Evolutionary conservation across 2,329 filamentous ascomycete genomes (phyloP), one percentile per base, ranked within the genome.

Genomic region (Fusarium buharicum): DNA sequence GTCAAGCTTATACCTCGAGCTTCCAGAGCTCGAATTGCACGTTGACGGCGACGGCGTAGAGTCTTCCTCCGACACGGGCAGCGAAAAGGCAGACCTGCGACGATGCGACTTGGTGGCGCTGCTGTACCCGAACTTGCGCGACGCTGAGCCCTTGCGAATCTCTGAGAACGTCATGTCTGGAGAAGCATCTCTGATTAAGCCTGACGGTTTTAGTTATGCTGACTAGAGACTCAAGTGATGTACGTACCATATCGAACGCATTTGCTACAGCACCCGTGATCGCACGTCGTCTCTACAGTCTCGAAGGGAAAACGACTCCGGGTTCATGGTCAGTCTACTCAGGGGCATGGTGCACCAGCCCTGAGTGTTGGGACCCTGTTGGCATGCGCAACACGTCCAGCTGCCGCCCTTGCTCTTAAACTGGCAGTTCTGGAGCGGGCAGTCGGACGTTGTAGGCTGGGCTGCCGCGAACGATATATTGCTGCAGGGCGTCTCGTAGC

Each of bases 361-460:
- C 56, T 77, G 74, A 2, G 72, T 78, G 66, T 86, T 85, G 16
- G 82, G 80, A 0, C 81, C 81, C 34, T 81, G 76, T 3, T 78
- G 74, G 64, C 84, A 86, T 30, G 76, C 67, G 70, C 84, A 86
- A 62, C 84, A 86, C n/a, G 74, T 78, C 84, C 84, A 86, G 27
- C 72, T 77, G 16, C 81, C 79, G 34, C 78, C 81, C 31, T 83
- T 77, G 43, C 77, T 75, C 51, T 78, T 78, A 71, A 81, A 86
- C 61, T 80, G 76, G 68, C 84, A 86, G 66, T 82, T 79, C 58
- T 78, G 75, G 17, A 86, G 72, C 12, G 81, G 81, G 47, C 84
- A 86, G 36, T 76, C 75, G 2, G 74, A 61, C 33, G 74, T 78
- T 55, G 76, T 77, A 33, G 77, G 72, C 64, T 83, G 81, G 3